Conservation (phyloP, 2,329 filamentous ascomycete genomes). For the Lasiodiplodia sp. region DNA sequence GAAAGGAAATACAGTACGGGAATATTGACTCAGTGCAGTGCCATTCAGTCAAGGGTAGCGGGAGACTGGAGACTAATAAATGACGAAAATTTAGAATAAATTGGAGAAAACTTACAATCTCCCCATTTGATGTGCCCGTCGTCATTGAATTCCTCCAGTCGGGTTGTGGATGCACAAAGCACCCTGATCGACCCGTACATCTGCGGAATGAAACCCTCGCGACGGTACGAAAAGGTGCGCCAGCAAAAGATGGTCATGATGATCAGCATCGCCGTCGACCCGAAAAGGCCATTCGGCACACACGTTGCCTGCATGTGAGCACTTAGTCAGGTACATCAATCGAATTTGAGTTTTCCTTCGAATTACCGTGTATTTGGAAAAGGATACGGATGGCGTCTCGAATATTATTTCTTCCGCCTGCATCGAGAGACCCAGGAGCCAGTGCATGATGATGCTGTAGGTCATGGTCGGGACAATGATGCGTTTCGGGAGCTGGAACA, state of each 20-base stretch:
- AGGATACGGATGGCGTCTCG: constrained; percentile 30
- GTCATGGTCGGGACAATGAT: constrained; percentile 40
- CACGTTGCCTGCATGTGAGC: background rate
- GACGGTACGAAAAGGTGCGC: constrained; percentile 42
- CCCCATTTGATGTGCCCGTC: background rate
- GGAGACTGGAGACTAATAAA: too few relatives aligned
- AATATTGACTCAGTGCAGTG: background rate
- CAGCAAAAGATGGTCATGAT: constrained; percentile 41
- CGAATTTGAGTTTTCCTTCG: background rate
- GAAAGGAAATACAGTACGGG: too few relatives aligned
- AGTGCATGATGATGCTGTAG: constrained; percentile 40
- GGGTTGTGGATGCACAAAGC: constrained; percentile 38
- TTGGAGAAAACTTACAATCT: background rate
- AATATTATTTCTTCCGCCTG: background rate
- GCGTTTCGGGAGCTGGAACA: constrained; percentile 40
- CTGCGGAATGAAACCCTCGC: constrained; percentile 44
- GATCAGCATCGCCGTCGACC: constrained; percentile 38
- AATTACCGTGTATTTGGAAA: background rate
- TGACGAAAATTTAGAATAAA: background rate
- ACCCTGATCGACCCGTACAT: constrained; percentile 43
- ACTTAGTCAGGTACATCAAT: background rate
- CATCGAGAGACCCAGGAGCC: constrained; percentile 30
- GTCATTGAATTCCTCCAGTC: constrained; percentile 38
- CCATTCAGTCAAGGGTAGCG: background rate
- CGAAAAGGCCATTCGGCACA: constrained; percentile 32